These are phyloP conservation scores for Pilatotrama ljubarskyi DNA, from an alignment of 768 basidiomycete genomes.

Conservation along the genomic window DNA sequence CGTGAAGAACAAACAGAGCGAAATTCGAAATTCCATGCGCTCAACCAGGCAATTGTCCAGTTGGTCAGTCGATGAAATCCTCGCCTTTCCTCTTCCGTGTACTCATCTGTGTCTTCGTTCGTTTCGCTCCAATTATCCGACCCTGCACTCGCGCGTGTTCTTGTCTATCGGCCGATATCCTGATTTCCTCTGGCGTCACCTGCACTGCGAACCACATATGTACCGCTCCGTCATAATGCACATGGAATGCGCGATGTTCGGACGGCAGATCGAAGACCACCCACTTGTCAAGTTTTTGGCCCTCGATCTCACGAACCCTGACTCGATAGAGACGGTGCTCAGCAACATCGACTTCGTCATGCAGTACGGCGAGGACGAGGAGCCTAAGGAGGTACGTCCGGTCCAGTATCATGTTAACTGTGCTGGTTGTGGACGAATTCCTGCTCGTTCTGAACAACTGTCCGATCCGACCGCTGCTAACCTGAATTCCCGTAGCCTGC, in stretches of 20 bases:
- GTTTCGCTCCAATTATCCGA: not conserved
- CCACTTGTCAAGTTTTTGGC: slow-evolving; percentile 97
- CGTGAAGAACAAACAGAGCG: slow-evolving; percentile 49
- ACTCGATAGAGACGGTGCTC: slow-evolving; percentile 86
- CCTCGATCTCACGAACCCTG: slow-evolving; percentile 85
- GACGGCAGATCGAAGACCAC: slow-evolving; percentile 89
- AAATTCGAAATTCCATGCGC: slow-evolving; percentile 86
- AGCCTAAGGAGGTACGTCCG: slow-evolving; percentile 81
- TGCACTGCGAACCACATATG: not conserved
- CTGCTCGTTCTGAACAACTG: not conserved
- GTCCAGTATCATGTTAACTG: not conserved
- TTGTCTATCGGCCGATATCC: not conserved
- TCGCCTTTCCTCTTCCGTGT: not conserved
- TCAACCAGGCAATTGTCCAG: slow-evolving; percentile 94
- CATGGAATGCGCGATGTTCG: slow-evolving; percentile 6
- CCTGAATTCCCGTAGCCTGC: slow-evolving; percentile 57
- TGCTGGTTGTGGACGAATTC: not conserved
- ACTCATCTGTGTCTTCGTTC: not conserved
- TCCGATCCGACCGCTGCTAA: too few species aligned
- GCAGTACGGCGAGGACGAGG: slow-evolving; percentile 99
- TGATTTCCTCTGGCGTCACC: not conserved
- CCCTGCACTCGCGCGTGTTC: not conserved
- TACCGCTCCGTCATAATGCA: not conserved
- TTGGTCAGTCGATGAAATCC: slow-evolving; percentile 54
- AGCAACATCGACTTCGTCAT: slow-evolving; percentile 98